A percentile compares a stretch with the other conserved stretches of the same genome.
Evolutionary conservation across 148 eudicot species (phyloP).

Genomic region (Fagopyrum homotropicum): DNA sequence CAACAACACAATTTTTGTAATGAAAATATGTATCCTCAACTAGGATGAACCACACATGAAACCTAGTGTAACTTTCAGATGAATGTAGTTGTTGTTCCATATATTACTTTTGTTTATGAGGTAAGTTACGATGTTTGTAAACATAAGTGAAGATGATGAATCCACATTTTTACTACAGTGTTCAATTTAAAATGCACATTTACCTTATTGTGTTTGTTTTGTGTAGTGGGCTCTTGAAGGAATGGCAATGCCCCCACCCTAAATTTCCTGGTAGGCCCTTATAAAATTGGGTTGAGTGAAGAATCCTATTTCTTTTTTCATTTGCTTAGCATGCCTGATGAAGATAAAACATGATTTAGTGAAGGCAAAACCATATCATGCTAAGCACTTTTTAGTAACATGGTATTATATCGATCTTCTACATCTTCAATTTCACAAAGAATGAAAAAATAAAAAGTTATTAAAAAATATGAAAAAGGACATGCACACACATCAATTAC

Average conservation of each 20-base stretch:
- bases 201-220: constrained; percentile 15
- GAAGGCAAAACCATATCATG: too few relatives aligned
- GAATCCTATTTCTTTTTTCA: too few relatives aligned
- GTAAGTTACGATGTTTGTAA: constrained; percentile 21
- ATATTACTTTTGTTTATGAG: constrained; percentile 95
- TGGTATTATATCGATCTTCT: too few relatives aligned
- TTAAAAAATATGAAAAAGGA: too few relatives aligned
- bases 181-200: constrained; percentile 10
- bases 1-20: not conserved
- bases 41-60: constrained; percentile 97
- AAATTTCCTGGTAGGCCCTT: constrained; percentile 65
- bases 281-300: not conserved
- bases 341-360: not conserved
- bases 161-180: too few relatives aligned
- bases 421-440: too few relatives aligned
- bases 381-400: too few relatives aligned
- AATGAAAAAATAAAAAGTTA: too few relatives aligned
- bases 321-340: not conserved
- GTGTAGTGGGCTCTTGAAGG: constrained; percentile 99
- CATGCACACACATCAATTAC: too few relatives aligned
- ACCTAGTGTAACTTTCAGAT: constrained; percentile 88
- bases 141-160: not conserved
- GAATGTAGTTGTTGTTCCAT: constrained; percentile 86
- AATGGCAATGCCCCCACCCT: constrained; percentile 90
- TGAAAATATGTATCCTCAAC: not conserved